Base-by-base conservation (phyloP, 106 monocot genomes). In the Apostasia shenzhenica region DNA sequence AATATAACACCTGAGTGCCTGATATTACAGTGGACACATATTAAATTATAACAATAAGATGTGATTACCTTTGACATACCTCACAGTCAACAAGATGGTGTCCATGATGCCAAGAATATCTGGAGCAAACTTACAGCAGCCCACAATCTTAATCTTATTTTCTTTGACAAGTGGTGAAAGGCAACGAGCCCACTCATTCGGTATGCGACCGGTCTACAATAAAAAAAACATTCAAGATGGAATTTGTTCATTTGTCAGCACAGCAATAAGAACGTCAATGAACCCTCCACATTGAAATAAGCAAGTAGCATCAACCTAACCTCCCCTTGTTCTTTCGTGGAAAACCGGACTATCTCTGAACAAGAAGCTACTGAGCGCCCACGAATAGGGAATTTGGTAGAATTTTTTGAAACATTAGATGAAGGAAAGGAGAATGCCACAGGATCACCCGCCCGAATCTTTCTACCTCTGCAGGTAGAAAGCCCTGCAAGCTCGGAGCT, bases 161-260 rank as follows among this genome's bases (percentile, higher is more conserved):
- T 61, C 80, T 46, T 57, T 80, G 3, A 89, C 80, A 7, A 95
- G 88, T 2, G 95, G 95, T 8, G 77, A 44, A 40, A 95, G 78
- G 72, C 89, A 92, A 2, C 95, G 82, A 54, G 95, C 92, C 95
- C 95, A 95, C 61, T 95, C 95, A 72, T 97, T 97, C 3, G 92
- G 95, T 13, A 97, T 97, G 3, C 92, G 86, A 57, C 92, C 95
- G 54, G 89, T 79, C 89, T 93, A 46, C 61, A 81, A 59, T 14
- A 50, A 43, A 44, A 14, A 63, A 54, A 40, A 60, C 40, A 12
- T 9, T 14, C 8, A 45, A 43, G 52, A 8, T 62, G 5, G 1
- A 44, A 45, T 12, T 42, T 13, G 45, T 44, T 62, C 14, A 13
- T 2, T 13, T 13, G n/a, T 13, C 4, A 12, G 38, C 4, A 45